A percentile compares a stretch with the other conserved stretches of the same genome.
These are phyloP conservation scores for Curvularia verruculosa DNA, from an alignment of 2,329 filamentous ascomycete species.

Conservation along the genomic window DNA sequence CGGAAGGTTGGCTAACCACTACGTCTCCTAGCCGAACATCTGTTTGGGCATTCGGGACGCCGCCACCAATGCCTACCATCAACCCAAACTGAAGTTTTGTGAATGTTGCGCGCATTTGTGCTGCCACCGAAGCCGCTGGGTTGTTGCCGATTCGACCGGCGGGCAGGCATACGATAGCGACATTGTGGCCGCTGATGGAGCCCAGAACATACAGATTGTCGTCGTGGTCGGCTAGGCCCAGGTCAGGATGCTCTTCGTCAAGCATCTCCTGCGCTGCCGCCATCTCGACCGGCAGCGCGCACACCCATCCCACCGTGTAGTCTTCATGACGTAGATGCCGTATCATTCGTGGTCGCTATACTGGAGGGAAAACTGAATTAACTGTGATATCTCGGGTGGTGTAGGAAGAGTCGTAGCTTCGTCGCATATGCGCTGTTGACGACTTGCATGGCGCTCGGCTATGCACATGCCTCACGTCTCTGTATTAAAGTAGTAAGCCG, in stretches of 20 bases:
- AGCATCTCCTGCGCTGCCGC: constrained; percentile 21
- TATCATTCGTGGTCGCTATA: neutral
- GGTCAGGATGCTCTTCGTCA: constrained; percentile 22
- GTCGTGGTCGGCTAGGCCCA: constrained; percentile 34
- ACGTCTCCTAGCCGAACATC: constrained; percentile 37
- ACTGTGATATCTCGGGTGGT: neutral
- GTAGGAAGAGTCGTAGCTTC: neutral
- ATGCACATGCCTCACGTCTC: neutral
- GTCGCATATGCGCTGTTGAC: neutral
- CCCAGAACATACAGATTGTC: constrained; percentile 33
- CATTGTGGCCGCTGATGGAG: constrained; percentile 24
- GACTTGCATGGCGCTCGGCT: neutral
- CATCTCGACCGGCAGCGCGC: constrained; percentile 21
- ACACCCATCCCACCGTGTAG: constrained; percentile 27
- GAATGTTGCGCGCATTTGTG: constrained; percentile 43
- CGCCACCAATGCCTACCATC: constrained; percentile 54
- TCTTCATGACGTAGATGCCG: constrained; percentile 16
- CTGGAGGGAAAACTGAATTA: neutral
- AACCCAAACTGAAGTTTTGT: constrained; percentile 47
- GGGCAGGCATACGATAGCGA: constrained; percentile 14
- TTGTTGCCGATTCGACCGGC: constrained; percentile 42
- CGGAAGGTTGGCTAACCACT: constrained; percentile 26
- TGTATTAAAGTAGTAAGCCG: too few relatives aligned
- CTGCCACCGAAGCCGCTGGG: constrained; percentile 42
- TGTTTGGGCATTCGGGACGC: constrained; percentile 23